Conservation (phyloP, 2,329 filamentous ascomycete genomes). For the Ceratocystis harringtonii region DNA sequence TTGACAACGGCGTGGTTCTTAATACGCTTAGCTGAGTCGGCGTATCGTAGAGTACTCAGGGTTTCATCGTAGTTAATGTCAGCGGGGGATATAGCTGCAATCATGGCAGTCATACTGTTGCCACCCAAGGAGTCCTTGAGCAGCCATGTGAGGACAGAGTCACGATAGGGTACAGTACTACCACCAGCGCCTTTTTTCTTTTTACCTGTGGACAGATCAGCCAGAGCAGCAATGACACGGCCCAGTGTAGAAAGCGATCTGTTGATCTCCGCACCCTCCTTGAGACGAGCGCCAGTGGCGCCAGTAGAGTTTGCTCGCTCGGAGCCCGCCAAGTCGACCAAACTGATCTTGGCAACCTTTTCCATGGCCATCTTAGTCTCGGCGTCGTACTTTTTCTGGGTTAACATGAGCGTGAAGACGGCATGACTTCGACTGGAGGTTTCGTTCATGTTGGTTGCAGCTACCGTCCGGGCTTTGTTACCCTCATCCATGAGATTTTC, state of each 20-base stretch:
- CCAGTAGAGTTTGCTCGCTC: slow-evolving; percentile 95
- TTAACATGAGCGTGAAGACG: slow-evolving; percentile 90
- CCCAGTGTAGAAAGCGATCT: slow-evolving; percentile 88
- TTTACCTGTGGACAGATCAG: slow-evolving; percentile 74
- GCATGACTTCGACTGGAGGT: slow-evolving; percentile 96
- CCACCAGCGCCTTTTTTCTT: slow-evolving; percentile 57
- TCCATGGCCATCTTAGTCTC: slow-evolving; percentile 96
- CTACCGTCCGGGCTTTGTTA: slow-evolving; percentile 95
- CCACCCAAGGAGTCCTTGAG: slow-evolving; percentile 93
- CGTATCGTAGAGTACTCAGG: slow-evolving; percentile 84
- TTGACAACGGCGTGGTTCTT: slow-evolving; percentile 99
- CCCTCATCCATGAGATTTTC: slow-evolving; percentile 98
- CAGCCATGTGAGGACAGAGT: slow-evolving; percentile 91
- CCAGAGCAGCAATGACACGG: slow-evolving; percentile 90
- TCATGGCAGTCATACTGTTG: slow-evolving; percentile 99
- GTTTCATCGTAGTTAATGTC: slow-evolving; percentile 99
- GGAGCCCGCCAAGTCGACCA: slow-evolving; percentile 94
- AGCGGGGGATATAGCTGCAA: slow-evolving; percentile 92
- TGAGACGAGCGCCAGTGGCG: slow-evolving; percentile 83
- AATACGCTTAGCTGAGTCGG: slow-evolving; percentile 94
- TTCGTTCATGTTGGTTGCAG: slow-evolving; percentile 99
- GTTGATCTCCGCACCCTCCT: slow-evolving; percentile 98
- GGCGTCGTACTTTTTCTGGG: slow-evolving; percentile 77
- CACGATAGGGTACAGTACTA: slow-evolving; percentile 81
- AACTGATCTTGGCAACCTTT: slow-evolving; percentile 92